Percentiles rank a stretch among this genome's conserved stretches.
Conservation (phyloP, 345 rosid genomes). For the Salix suchowensis region DNA sequence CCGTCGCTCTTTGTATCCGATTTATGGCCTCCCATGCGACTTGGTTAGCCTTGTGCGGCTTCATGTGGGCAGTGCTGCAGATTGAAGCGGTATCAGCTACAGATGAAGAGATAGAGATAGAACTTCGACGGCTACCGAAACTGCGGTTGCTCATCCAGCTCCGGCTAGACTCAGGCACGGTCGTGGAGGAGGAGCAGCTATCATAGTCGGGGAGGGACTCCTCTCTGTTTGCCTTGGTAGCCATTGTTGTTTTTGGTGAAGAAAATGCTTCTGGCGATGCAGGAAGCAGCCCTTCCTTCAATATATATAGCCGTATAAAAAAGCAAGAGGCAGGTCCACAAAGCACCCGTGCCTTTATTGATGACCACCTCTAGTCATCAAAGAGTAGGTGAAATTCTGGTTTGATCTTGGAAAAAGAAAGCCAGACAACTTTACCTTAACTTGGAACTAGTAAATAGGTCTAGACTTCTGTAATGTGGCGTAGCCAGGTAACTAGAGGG, state of each 20-base stretch:
- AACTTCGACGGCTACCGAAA: slow-evolving; percentile 74
- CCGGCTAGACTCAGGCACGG: slow-evolving; percentile 69
- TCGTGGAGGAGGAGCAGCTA: slow-evolving; percentile 51
- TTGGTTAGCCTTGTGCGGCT: slow-evolving; percentile 97
- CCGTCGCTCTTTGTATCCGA: slow-evolving; percentile 43
- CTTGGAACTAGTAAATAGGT: too few species aligned
- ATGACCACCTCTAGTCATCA: slow-evolving; percentile 9
- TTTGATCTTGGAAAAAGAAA: neutral
- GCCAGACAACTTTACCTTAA: too few species aligned
- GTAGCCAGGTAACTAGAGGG: too few species aligned
- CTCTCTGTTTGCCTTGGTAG: slow-evolving; percentile 37
- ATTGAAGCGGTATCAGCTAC: slow-evolving; percentile 25
- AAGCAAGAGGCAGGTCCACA: slow-evolving; percentile 21
- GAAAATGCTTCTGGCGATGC: neutral
- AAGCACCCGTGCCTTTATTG: slow-evolving; percentile 40
- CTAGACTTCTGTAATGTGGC: too few species aligned
- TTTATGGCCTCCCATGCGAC: slow-evolving; percentile 83
- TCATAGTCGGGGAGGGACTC: slow-evolving; percentile 51
- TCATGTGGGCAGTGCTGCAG: slow-evolving; percentile 20
- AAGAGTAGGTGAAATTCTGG: neutral
- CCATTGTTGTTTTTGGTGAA: slow-evolving; percentile 29
- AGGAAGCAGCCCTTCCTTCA: neutral
- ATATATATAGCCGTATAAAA: neutral
- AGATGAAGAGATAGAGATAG: slow-evolving; percentile 50
- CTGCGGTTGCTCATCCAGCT: slow-evolving; percentile 86